Evolutionary conservation across 768 basidiomycete genomes (phyloP).

Genomic region (Auriscalpium orientale): DNA sequence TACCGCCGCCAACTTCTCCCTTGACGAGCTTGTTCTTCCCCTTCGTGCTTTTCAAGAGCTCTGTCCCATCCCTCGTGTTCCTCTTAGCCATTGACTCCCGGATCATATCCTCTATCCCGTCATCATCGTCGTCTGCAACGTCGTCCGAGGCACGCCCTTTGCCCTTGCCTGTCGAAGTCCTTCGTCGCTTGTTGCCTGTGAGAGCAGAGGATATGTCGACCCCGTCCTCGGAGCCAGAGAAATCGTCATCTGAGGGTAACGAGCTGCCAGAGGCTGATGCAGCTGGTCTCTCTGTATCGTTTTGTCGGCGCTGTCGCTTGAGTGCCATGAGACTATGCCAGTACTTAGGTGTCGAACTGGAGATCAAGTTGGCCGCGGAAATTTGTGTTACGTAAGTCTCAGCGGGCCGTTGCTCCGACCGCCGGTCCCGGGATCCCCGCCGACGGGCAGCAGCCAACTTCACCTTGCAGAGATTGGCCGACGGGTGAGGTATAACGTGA

Average conservation of each 20-base stretch:
- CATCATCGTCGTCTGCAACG: conserved; percentile 37
- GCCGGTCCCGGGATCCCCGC: too few relatives aligned
- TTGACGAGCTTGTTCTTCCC: conserved; percentile 62
- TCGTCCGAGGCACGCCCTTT: conserved; percentile 9
- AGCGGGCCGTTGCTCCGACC: too few relatives aligned
- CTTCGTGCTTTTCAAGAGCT: conserved; percentile 70
- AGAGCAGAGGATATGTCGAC: conserved; percentile 61
- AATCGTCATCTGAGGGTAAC: conserved; percentile 3
- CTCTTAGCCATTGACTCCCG: conserved; percentile 62
- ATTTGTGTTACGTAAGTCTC: too few relatives aligned
- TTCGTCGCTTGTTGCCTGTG: conserved; percentile 33
- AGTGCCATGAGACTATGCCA: too few relatives aligned
- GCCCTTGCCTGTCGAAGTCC: background rate
- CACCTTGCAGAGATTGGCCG: too few relatives aligned
- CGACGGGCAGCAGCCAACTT: too few relatives aligned
- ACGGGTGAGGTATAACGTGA: too few relatives aligned
- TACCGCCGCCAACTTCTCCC: conserved; percentile 84
- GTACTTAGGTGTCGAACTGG: too few relatives aligned
- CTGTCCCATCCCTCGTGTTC: conserved; percentile 67
- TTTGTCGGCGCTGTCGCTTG: too few relatives aligned
- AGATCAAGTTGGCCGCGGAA: too few relatives aligned
- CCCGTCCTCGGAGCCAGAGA: conserved; percentile 27
- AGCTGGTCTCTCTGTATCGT: background rate
- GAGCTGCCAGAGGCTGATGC: background rate
- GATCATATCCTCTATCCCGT: conserved; percentile 59